Conservation (phyloP, 805 yeast species). For the Metschnikowia shivogae region DNA sequence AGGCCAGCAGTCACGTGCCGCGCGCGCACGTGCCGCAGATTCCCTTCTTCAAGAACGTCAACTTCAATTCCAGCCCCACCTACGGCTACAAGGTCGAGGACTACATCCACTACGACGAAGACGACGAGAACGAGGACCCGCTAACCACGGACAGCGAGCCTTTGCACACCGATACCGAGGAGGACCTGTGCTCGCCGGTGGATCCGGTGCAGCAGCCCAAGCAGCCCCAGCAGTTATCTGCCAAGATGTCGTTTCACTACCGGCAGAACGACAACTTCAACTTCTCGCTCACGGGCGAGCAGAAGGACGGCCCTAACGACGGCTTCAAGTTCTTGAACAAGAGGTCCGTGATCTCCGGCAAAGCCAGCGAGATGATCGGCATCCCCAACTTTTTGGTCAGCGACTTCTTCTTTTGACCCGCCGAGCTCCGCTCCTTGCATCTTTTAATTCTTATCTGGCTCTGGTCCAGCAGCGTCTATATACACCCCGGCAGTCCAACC, state of each 20-base stretch:
- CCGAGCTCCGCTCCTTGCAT: not conserved
- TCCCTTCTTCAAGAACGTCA: slow-evolving; percentile 37
- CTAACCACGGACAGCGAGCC: slow-evolving; percentile 12
- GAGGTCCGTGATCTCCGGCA: slow-evolving; percentile 35
- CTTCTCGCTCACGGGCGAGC: slow-evolving; percentile 24
- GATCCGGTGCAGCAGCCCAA: slow-evolving; percentile 5
- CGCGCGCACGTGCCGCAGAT: slow-evolving; percentile 16
- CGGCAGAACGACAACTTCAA: slow-evolving; percentile 35
- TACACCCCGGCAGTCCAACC: no score
- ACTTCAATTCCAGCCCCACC: slow-evolving; percentile 28
- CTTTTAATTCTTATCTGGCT: not conserved
- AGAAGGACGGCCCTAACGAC: slow-evolving; percentile 21
- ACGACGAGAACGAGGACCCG: slow-evolving; percentile 7
- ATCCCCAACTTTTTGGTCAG: slow-evolving; percentile 39
- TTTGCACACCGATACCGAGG: slow-evolving; percentile 15
- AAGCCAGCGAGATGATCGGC: slow-evolving; percentile 43
- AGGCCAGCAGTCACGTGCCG: slow-evolving; percentile 1
- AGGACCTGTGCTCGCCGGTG: slow-evolving; percentile 10
- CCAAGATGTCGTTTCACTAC: slow-evolving; percentile 36
- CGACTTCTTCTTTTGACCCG: slow-evolving; percentile 35
- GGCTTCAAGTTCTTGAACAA: slow-evolving; percentile 33
- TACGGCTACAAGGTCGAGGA: slow-evolving; percentile 30
- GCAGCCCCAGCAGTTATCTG: slow-evolving; percentile 1
- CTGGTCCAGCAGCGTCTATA: no score
- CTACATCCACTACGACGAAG: slow-evolving; percentile 33